Base-by-base conservation (phyloP, 768 basidiomycete species). In the Phlegmacium glaucopus region DNA sequence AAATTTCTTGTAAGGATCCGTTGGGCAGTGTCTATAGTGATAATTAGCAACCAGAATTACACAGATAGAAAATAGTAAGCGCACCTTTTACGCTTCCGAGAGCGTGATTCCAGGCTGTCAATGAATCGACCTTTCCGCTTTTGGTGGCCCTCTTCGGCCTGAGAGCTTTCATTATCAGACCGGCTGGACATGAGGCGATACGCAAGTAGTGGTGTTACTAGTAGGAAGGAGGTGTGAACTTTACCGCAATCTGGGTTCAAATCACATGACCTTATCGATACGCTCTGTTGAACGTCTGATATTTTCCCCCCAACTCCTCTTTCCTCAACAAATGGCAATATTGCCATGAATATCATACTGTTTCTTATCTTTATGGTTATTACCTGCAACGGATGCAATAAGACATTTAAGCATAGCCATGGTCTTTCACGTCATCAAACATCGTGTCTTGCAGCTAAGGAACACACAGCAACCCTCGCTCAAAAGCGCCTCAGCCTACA, bases 381-480 rank as follows among this genome's bases (percentile, higher is more conserved):
- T 34, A 35, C 28, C 18, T 44, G 43, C 25, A 44, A 30, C 18
- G 43, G 30, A 25, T 44, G 43, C 9, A 5, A 9, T n/a, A 44
- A 44, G 43, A 3, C 16, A 12, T 44, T 44, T 25, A 44, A 30
- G 18, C 29, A 25, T 34, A 30, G 26, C 3, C 27, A 44, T 13
- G 43, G 43, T n/a, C 43, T 44, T n/a, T 30, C 30, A 15, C 43
- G 9, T 12, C 43, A 44, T 30, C 43, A 29, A 35, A 17, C 28
- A 27, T 44, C 43, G 34, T 34, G 32, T 6, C n/a, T 34, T 2
- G 32, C 32, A 11, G 32, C 32, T 6, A 34, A 34, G 32, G 32
- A 34, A 34, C 32, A 34, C n/a, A 34, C 6, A 4, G 32, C 32
- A 34, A 3, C 6, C 3, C 32, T 34, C 6, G 2, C 32, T n/a